These are phyloP conservation scores for Thinopyrum elongatum DNA, from an alignment of 176 grass and related monocot genomes.

Conservation along the genomic window DNA sequence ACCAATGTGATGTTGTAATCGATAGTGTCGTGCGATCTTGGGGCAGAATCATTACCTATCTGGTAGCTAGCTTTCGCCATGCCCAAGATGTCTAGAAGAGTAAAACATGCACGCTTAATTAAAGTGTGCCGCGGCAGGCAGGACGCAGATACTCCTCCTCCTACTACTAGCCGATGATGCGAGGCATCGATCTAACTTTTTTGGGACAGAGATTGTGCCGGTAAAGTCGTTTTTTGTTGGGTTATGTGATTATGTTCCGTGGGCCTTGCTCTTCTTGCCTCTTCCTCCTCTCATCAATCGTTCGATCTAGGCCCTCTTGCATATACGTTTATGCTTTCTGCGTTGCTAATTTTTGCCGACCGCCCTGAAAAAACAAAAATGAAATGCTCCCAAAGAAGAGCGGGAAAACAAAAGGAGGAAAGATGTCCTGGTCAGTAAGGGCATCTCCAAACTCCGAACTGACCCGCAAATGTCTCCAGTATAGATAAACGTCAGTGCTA, in stretches of 20 bases:
- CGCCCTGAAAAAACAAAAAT: neutral
- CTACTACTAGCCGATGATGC: conserved; percentile 17
- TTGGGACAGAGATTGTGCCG: conserved; percentile 18
- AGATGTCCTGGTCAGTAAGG: too few relatives aligned
- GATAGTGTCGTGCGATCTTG: conserved; percentile 26
- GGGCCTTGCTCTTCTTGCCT: neutral
- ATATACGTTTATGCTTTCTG: neutral
- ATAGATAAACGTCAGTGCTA: too few relatives aligned
- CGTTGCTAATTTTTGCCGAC: neutral
- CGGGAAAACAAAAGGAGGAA: neutral
- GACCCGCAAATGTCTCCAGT: too few relatives aligned
- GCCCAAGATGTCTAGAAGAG: conserved; percentile 18
- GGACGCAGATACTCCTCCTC: neutral
- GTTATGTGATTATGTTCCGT: conserved; percentile 45
- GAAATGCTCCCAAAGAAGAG: neutral
- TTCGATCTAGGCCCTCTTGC: neutral
- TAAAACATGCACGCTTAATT: neutral
- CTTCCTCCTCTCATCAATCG: neutral
- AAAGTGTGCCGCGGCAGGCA: neutral
- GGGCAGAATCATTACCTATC: conserved; percentile 30
- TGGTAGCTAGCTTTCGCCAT: neutral
- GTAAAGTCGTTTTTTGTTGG: conserved; percentile 52
- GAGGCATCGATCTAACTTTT: conserved; percentile 25
- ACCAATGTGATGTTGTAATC: neutral
- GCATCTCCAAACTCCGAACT: too few relatives aligned